phyloP scores from a whole-genome alignment of 345 rosid genomes.

The Pelargonium nanum region DNA sequence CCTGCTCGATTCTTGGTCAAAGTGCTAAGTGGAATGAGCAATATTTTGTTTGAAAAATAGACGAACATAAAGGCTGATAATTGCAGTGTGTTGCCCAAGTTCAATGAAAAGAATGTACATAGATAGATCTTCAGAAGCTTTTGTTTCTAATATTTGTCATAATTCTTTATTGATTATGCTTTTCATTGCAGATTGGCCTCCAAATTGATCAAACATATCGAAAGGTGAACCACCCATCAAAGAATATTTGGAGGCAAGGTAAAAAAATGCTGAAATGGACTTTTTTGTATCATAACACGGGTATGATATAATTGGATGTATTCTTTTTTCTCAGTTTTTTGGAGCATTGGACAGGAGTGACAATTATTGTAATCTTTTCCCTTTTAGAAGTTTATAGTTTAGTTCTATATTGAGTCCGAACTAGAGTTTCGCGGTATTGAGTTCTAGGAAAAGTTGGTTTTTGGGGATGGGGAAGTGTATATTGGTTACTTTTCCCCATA shows the following conservation, averaged over 20 bases:
- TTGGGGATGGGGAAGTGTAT: conserved; percentile 12
- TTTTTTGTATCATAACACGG: conserved; percentile 38
- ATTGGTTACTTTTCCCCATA: conserved; percentile 6
- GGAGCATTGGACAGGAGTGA: conserved; percentile 14
- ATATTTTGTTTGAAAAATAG: too few species aligned
- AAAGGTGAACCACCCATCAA: conserved; percentile 27
- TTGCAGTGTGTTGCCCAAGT: too few species aligned
- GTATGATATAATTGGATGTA: conserved; percentile 13
- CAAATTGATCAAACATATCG: conserved; percentile 22
- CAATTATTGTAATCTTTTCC: not conserved
- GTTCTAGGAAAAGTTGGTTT: conserved; percentile 10
- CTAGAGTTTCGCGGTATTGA: conserved; percentile 4
- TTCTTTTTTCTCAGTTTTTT: conserved; percentile 12
- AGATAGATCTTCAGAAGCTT: not conserved
- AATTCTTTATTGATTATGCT: not conserved
- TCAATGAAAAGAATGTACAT: too few species aligned
- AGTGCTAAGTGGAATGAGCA: too few species aligned
- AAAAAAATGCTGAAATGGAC: conserved; percentile 18
- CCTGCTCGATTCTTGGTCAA: too few species aligned
- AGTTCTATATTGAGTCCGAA: not conserved
- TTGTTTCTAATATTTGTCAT: not conserved
- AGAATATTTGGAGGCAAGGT: conserved; percentile 22
- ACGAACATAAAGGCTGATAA: too few species aligned
- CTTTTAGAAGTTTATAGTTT: not conserved
- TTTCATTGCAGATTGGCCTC: conserved; percentile 31